Conservation (phyloP, 441 rosid genomes). For the Arabidopsis hybrid region DNA sequence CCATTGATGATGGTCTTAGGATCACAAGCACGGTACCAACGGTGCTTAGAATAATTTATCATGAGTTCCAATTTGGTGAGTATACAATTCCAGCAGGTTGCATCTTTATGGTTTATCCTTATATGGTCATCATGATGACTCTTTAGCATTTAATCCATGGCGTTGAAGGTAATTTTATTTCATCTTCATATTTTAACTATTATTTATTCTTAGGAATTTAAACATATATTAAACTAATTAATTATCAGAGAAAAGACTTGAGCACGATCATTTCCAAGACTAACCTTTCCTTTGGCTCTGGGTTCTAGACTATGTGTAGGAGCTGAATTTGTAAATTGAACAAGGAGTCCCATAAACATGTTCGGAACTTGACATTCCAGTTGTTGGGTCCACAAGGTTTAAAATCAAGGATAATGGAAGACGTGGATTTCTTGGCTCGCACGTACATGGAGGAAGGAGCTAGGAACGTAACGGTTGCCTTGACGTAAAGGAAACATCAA, state of each 20-base stretch:
- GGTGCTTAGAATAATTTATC: conserved; percentile 21
- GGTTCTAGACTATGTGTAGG: no score
- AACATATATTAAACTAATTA: neutral
- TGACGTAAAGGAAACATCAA: conserved; percentile 31
- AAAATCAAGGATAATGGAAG: conserved; percentile 4
- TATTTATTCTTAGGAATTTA: neutral
- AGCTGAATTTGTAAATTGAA: no score
- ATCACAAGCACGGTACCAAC: no score
- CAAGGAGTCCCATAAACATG: conserved; percentile 28
- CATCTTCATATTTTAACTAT: neutral
- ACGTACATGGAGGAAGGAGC: conserved; percentile 22
- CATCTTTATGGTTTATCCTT: conserved; percentile 24
- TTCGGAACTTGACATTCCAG: neutral
- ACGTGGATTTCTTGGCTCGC: conserved; percentile 24
- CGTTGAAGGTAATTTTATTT: conserved; percentile 30
- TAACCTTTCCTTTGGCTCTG: no score
- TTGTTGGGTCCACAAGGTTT: conserved; percentile 28
- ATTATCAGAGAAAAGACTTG: no score
- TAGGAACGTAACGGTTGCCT: neutral
- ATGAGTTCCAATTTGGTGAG: conserved; percentile 27
- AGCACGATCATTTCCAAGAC: no score
- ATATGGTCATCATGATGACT: conserved; percentile 23
- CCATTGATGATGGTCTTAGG: no score
- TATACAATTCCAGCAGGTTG: conserved; percentile 39
- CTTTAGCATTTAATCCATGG: conserved; percentile 40